Evolutionary conservation across 306 rosid genomes (phyloP), one percentile per base, ranked within the genome.

Genomic region (Glycyrrhiza uralensis): DNA sequence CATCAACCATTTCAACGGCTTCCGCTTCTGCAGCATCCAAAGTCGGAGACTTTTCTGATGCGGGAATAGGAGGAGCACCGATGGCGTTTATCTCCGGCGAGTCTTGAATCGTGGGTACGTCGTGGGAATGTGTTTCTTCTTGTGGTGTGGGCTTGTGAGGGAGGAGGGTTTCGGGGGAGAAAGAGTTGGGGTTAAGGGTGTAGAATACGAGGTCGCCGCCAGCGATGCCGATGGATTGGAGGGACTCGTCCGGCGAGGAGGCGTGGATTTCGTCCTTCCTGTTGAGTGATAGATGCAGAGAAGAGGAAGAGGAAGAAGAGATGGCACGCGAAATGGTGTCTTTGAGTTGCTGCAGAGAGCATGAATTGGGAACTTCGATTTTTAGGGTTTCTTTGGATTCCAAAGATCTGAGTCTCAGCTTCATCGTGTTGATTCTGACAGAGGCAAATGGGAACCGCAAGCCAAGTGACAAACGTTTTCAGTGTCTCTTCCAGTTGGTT

Each of bases 131-230:
- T 12, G 67, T 2, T 49, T 46, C 50, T 7, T 56, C 68, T 41
- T 41, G 76, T 5, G 42, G 32, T 47, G 46, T 11, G 45, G 74
- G 68, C 5, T 76, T 72, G 38, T 71, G 82, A 23, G 65, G 45
- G 1, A 78, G 71, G 84, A 78, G 71, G 84, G 76, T 66, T 82
- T 79, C 45, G 15, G 1, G 15, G 30, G 76, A 69, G 66, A 80
- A 55, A 7, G 61, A 75, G 15, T 60, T 45, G 5, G 96, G 80
- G 63, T 86, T 67, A 50, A 84, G 15, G 12, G 92, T 70, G 85
- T 86, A 91, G 86, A 87, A 89, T 47, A 93, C 29, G 51, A 93
- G 96, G 71, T 89, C 98, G 14, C 98, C 97, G 29, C 74, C 36
- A 44, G 87, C 46, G 55, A 93, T 56, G 49, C 96, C 96, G 9